Conservation (phyloP, 2,329 filamentous ascomycete genomes). For the Pseudocercospora cruenta region DNA sequence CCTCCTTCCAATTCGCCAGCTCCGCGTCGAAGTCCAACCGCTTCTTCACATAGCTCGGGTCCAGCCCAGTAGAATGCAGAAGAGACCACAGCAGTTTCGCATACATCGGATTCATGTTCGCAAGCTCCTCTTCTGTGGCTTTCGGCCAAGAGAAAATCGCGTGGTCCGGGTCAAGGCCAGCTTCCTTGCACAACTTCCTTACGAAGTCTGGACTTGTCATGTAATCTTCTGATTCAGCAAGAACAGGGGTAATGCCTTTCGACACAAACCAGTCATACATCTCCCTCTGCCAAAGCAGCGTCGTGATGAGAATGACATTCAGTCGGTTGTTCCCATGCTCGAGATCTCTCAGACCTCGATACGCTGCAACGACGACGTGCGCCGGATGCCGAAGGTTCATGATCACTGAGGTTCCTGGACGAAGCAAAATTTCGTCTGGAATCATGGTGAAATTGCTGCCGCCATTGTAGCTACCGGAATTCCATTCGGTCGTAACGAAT, state of each 20-base stretch:
- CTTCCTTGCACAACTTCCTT: slow-evolving; percentile 31
- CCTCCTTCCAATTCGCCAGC: slow-evolving; percentile 41
- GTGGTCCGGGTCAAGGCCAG: slow-evolving; percentile 40
- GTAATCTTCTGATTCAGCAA: slow-evolving; percentile 46
- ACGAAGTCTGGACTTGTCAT: slow-evolving; percentile 42
- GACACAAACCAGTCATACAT: slow-evolving; percentile 43
- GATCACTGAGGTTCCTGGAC: slow-evolving; percentile 30
- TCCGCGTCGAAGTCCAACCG: slow-evolving; percentile 41
- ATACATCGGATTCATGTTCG: slow-evolving; percentile 19
- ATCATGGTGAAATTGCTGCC: slow-evolving; percentile 35
- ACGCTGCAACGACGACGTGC: slow-evolving; percentile 43
- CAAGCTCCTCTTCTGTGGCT: slow-evolving; percentile 6
- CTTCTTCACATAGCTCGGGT: slow-evolving; percentile 37
- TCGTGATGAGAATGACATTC: slow-evolving; percentile 31
- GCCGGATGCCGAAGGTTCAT: slow-evolving; percentile 48
- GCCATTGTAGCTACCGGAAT: not conserved
- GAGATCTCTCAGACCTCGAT: slow-evolving; percentile 28
- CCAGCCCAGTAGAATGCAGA: slow-evolving; percentile 39
- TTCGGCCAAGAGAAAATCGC: slow-evolving; percentile 34
- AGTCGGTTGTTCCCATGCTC: slow-evolving; percentile 18
- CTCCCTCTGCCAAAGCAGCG: slow-evolving; percentile 37
- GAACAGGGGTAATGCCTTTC: slow-evolving; percentile 32
- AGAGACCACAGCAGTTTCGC: slow-evolving; percentile 38
- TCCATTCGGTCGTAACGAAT: not conserved
- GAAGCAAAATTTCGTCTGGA: slow-evolving; percentile 43